These are phyloP conservation scores for Suillus weaverae DNA, from an alignment of 768 basidiomycete species.

Conservation along the genomic window DNA sequence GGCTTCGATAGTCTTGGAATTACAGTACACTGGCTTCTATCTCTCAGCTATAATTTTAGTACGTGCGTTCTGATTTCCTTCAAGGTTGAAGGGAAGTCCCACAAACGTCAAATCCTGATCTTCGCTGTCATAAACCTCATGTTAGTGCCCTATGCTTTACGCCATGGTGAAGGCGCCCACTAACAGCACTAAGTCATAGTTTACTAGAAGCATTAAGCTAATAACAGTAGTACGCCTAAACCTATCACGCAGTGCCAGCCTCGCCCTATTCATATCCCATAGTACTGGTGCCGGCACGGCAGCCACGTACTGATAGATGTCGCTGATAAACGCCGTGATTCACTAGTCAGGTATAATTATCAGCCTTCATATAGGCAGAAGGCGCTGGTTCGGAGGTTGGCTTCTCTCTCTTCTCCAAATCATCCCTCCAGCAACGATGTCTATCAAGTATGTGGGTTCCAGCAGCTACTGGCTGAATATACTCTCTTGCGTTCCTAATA, in stretches of 20 bases:
- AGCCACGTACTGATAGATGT: background rate
- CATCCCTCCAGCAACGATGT: background rate
- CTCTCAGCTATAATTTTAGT: background rate
- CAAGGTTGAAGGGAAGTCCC: background rate
- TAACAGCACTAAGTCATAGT: background rate
- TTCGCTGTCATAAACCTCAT: background rate
- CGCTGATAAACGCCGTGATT: background rate
- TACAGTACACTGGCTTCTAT: background rate
- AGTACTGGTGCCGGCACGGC: background rate
- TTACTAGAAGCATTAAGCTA: background rate
- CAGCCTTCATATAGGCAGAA: background rate
- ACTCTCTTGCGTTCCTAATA: slow-evolving; percentile 9
- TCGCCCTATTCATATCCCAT: background rate
- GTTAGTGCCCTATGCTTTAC: background rate
- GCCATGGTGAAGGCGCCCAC: background rate
- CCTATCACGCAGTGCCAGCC: background rate
- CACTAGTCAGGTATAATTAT: background rate
- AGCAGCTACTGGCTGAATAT: slow-evolving; percentile 4
- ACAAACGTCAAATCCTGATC: background rate
- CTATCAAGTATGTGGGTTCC: slow-evolving; percentile 6
- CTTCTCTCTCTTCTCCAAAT: background rate
- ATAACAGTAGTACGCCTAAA: background rate
- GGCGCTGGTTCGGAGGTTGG: background rate
- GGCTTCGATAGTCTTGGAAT: background rate
- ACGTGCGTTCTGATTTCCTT: background rate